phyloP scores from a whole-genome alignment of 1,139 yeast species.

The Sugiyamaella grinbergsii region DNA sequence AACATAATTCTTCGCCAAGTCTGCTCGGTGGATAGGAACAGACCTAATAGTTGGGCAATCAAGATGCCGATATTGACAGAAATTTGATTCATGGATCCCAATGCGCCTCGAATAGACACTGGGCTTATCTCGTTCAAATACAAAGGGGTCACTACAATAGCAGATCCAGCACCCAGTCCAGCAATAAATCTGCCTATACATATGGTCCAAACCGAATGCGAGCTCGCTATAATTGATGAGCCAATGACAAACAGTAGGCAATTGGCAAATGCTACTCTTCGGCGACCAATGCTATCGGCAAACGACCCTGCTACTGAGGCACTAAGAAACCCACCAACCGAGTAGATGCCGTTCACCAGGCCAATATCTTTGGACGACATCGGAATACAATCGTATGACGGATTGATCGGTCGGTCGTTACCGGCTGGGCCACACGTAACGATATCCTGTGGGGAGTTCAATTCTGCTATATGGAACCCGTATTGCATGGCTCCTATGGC shows the following conservation, averaged over 20 bases:
- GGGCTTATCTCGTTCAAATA: constrained; percentile 83
- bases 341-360: constrained; percentile 76
- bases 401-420: constrained; percentile 29
- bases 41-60: constrained; percentile 72
- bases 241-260: constrained; percentile 65
- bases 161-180: constrained; percentile 86
- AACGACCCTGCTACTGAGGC: constrained; percentile 70
- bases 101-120: constrained; percentile 61
- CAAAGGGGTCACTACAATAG: constrained; percentile 81
- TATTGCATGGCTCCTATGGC: constrained; percentile 77
- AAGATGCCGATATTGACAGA: constrained; percentile 83
- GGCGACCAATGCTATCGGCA: constrained; percentile 72
- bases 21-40: constrained; percentile 61
- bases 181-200: constrained; percentile 72
- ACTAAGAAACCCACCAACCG: constrained; percentile 83
- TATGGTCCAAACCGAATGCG: constrained; percentile 51
- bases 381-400: constrained; percentile 55
- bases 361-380: constrained; percentile 71
- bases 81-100: constrained; percentile 88
- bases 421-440: constrained; percentile 52
- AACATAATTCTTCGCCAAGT: constrained; percentile 74
- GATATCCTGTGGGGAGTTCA: constrained; percentile 77
- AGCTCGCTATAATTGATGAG: constrained; percentile 59
- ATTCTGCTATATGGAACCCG: constrained; percentile 86
- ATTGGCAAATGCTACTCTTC: constrained; percentile 57